phyloP scores from a whole-genome alignment of 2,329 filamentous ascomycete species.

The Alternaria postmessia region DNA sequence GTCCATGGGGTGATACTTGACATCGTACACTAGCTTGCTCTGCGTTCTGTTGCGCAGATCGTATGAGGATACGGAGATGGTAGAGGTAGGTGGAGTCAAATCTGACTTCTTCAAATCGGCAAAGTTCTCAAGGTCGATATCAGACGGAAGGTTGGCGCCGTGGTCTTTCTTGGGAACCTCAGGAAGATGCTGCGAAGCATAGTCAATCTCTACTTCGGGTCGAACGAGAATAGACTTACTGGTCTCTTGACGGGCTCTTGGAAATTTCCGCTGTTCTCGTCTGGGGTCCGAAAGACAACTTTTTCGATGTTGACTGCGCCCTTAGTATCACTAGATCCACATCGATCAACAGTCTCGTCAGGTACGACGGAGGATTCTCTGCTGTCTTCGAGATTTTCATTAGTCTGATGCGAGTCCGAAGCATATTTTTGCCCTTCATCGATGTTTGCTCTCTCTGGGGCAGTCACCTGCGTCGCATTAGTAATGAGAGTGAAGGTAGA shows the following conservation, averaged over 20 bases:
- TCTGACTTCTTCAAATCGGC: constrained; percentile 2
- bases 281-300: not conserved
- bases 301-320: not conserved
- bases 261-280: not conserved
- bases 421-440: not conserved
- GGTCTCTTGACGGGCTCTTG: not conserved
- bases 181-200: not conserved
- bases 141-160: constrained; percentile 15
- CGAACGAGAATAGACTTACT: not conserved
- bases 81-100: constrained; percentile 13
- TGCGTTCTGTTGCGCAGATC: constrained; percentile 20
- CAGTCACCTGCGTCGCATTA: not conserved
- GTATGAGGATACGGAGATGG: constrained; percentile 18
- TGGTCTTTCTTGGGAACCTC: not conserved
- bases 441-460: not conserved
- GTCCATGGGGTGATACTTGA: constrained; percentile 48
- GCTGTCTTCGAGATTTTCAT: not conserved
- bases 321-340: not conserved
- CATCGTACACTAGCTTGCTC: constrained; percentile 38
- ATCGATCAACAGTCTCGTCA: not conserved
- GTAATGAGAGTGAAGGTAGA: not conserved
- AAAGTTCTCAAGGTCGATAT: constrained; percentile 26
- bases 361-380: no score
- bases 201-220: not conserved
- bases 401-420: not conserved